phyloP scores from a whole-genome alignment of 2,329 filamentous ascomycete species.

The Aureobasidium melanogenum region DNA sequence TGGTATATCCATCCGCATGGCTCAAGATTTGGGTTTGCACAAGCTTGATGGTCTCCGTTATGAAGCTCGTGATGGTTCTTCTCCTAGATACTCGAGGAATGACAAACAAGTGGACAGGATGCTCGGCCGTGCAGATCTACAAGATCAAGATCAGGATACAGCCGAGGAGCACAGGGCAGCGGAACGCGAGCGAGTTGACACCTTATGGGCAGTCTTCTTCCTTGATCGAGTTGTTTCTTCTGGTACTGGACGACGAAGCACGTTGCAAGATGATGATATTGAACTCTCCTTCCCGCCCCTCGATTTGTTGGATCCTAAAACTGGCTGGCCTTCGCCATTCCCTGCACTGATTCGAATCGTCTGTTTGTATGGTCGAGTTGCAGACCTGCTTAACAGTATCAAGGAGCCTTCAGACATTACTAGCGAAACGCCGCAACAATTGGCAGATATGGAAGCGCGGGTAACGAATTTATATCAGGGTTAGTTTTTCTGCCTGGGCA shows the following conservation, averaged over 20 bases:
- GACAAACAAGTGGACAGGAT: constrained; percentile 41
- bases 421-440: constrained; percentile 59
- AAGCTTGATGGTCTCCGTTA: constrained; percentile 66
- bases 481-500: not conserved
- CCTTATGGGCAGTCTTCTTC: constrained; percentile 85
- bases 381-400: constrained; percentile 76
- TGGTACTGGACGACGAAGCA: constrained; percentile 75
- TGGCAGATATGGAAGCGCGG: constrained; percentile 72
- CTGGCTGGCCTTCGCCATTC: constrained; percentile 68
- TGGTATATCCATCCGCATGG: constrained; percentile 77
- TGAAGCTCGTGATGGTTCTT: constrained; percentile 46
- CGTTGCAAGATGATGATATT: constrained; percentile 74
- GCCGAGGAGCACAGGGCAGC: constrained; percentile 46
- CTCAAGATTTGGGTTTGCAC: constrained; percentile 69
- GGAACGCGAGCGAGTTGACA: constrained; percentile 75
- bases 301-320: constrained; percentile 43
- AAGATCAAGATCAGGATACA: constrained; percentile 29
- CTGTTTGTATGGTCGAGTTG: constrained; percentile 75
- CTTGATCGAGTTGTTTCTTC: constrained; percentile 82
- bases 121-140: constrained; percentile 32
- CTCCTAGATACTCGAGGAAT: constrained; percentile 37
- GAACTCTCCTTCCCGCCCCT: constrained; percentile 62
- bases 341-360: constrained; percentile 76
- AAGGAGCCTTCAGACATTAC: constrained; percentile 66
- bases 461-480: constrained; percentile 65